phyloP scores from a whole-genome alignment of 139 green algal genomes.

The Tetradesmus obliquus region DNA sequence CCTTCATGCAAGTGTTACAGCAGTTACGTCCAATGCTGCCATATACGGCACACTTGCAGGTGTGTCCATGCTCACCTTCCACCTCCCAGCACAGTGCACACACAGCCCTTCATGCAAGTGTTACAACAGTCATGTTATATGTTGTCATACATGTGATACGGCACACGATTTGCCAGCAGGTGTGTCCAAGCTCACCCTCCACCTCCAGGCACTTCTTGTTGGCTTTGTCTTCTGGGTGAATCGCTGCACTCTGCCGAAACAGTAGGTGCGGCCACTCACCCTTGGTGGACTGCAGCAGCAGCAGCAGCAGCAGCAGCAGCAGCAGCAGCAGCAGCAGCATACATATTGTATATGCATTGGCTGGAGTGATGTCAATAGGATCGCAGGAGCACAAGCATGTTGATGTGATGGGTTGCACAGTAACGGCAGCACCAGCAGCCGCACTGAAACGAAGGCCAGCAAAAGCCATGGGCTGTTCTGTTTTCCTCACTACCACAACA shows the following conservation, averaged over 20 bases:
- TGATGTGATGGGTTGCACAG: too few species aligned
- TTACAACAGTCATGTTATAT: background rate
- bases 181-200: background rate
- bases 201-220: background rate
- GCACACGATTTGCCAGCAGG: too few species aligned
- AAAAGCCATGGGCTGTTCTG: background rate
- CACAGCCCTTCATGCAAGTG: background rate
- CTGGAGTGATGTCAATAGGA: too few species aligned
- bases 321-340: background rate
- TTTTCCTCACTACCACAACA: background rate
- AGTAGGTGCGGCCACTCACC: conserved; percentile 15
- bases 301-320: background rate
- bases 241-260: conserved; percentile 3
- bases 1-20: too few species aligned
- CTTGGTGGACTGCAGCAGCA: conserved; percentile 11
- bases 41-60: too few species aligned
- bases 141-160: background rate
- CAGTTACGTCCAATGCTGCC: too few species aligned
- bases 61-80: too few species aligned
- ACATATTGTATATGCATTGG: background rate
- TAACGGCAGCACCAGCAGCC: too few species aligned
- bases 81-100: too few species aligned
- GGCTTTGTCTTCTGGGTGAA: background rate
- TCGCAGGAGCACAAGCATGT: too few species aligned
- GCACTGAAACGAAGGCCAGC: too few species aligned